phyloP scores from a whole-genome alignment of 78 protist species.

The Cavenderia fasciculata region DNA sequence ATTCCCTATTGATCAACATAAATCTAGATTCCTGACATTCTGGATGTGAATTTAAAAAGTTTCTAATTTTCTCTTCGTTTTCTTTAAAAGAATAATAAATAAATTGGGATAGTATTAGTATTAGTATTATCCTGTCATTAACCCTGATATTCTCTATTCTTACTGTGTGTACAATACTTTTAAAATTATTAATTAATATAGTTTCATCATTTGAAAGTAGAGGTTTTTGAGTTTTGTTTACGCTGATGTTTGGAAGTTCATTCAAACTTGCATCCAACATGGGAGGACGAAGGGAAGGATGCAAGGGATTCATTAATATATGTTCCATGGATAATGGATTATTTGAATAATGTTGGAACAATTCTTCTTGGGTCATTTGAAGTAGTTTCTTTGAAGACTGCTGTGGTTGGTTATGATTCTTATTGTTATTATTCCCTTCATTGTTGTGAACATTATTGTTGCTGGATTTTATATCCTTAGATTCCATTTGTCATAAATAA shows the following conservation, averaged over 20 bases:
- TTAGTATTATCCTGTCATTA: too few relatives aligned
- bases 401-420: background rate
- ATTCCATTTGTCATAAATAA: too few relatives aligned
- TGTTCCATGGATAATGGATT: constrained; percentile 19
- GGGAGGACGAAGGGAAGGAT: background rate
- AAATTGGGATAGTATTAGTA: background rate
- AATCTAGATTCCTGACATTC: constrained; percentile 1
- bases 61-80: constrained; percentile 26
- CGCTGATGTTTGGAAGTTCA: constrained; percentile 57
- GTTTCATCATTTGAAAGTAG: background rate
- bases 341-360: background rate
- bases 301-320: background rate
- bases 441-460: background rate
- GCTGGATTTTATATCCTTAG: too few relatives aligned
- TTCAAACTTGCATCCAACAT: constrained; percentile 26
- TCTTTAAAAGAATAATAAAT: constrained; percentile 15
- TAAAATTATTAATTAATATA: background rate
- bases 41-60: background rate
- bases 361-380: background rate
- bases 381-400: background rate
- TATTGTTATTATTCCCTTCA: background rate
- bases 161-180: too few relatives aligned
- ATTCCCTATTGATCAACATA: constrained; percentile 2
- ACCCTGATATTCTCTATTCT: too few relatives aligned
- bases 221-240: constrained; percentile 11